Base-by-base conservation (phyloP, 140 eudicot species). In the Anethum foeniculum region DNA sequence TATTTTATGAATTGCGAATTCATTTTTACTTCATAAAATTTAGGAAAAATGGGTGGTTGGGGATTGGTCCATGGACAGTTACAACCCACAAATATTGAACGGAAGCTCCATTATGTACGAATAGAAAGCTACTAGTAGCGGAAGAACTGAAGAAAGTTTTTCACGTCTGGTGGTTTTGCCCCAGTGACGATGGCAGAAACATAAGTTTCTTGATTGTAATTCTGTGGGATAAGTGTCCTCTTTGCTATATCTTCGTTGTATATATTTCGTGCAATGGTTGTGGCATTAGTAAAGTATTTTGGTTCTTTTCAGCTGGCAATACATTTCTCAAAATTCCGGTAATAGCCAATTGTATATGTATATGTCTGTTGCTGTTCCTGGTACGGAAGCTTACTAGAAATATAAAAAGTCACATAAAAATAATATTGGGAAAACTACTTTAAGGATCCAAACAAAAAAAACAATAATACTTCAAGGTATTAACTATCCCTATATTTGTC, bases 311-410 rank as follows among this genome's bases (percentile, higher is more conserved):
- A 12, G 5, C 51, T 10, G 69, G 34, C 34, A 60, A 60, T n/a
- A 60, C 16, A 60, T 9, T 60, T 60, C 6, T 25, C 27, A 9
- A 60, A 7, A n/a, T n/a, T 60, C 18, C 16, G 16, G 16, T 14
- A 25, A n/a, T 60, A n/a, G 69, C 69, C 69, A 60, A n/a, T 60
- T 60, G 67, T 58, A 58, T 58, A 52, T n/a, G 67, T n/a, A 8
- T n/a, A 58, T 23, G 67, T 58, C 34, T 34, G 1, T 60, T 60
- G 16, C 69, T 25, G 4, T 9, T 58, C 67, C n/a, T 60, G 34
- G 11, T 58, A 8, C 12, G 30, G 30, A 60, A 7, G 32, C 69
- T 25, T 9, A 60, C 27, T 60, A 60, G 28, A 60, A 25, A 60
- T 25, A n/a, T 25, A 60, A 23, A 23, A 58, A 60, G 34, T 25